Conservation (phyloP, 164 flowering plant species). For the Liquidambar formosana region DNA sequence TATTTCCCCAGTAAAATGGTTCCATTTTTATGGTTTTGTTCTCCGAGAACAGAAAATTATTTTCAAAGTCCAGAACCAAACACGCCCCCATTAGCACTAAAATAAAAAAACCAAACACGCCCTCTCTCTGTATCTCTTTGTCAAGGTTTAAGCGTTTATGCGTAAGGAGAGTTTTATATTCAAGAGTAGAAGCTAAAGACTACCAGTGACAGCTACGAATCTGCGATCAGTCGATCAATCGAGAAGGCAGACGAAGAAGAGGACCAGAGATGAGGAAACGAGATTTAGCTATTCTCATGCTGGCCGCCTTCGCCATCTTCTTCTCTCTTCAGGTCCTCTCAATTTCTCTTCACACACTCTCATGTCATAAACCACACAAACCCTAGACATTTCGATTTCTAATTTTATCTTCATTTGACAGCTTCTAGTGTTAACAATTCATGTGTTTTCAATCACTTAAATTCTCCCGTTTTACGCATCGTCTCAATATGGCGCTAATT, state of each 20-base stretch:
- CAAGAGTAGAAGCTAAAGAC: no score
- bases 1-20: no score
- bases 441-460: background rate
- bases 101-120: no score
- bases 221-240: background rate
- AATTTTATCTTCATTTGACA: background rate
- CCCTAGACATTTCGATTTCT: background rate
- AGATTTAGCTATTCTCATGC: slow-evolving; percentile 87
- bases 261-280: slow-evolving; percentile 76
- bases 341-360: background rate
- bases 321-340: slow-evolving; percentile 87
- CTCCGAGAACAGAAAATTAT: no score
- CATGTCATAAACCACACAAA: slow-evolving; percentile 3
- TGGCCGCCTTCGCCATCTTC: slow-evolving; percentile 92
- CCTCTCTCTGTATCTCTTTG: no score
- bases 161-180: no score
- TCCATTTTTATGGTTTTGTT: no score
- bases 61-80: no score
- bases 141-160: no score
- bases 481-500: no score
- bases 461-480: no score
- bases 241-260: background rate
- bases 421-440: background rate
- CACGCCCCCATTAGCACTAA: no score
- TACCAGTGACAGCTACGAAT: background rate